phyloP scores from a whole-genome alignment of 495 filamentous ascomycete genomes.

The Aspergillus hancockii region DNA sequence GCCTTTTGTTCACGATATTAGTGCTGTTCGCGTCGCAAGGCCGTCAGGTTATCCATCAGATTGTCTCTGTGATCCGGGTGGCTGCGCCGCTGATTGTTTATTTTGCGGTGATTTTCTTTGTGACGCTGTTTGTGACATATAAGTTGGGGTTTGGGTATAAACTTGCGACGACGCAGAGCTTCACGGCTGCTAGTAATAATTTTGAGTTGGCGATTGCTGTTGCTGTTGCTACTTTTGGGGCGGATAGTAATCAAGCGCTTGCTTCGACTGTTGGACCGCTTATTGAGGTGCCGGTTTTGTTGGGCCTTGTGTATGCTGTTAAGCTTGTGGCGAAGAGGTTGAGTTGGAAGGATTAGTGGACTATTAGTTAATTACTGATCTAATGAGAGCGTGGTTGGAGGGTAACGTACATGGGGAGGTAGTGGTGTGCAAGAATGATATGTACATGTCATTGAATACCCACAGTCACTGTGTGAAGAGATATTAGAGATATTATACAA shows the following conservation, averaged over 20 bases:
- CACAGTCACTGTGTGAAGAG: no score
- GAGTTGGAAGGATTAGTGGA: neutral
- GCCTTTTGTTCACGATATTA: conserved; percentile 82
- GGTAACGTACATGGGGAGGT: no score
- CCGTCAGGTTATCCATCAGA: conserved; percentile 70
- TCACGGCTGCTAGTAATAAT: conserved; percentile 82
- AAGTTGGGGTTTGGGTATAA: conserved; percentile 71
- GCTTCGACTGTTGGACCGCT: conserved; percentile 89
- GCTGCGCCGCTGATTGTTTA: conserved; percentile 80
- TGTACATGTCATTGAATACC: no score
- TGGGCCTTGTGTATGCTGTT: conserved; percentile 79
- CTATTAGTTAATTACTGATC: no score
- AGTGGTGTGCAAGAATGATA: no score
- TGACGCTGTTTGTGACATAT: conserved; percentile 60
- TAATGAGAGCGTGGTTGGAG: no score
- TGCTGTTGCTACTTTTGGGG: neutral
- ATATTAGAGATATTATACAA: no score
- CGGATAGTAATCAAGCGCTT: conserved; percentile 63
- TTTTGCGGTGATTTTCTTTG: conserved; percentile 71
- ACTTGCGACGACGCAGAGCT: conserved; percentile 66
- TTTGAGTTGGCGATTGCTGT: conserved; percentile 50
- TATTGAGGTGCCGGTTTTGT: conserved; percentile 81
- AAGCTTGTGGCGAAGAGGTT: conserved; percentile 51
- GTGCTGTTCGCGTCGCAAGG: conserved; percentile 83
- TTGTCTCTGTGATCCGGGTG: conserved; percentile 78